phyloP scores from a whole-genome alignment of 805 yeast genomes.

The Metschnikowia orientalis region DNA sequence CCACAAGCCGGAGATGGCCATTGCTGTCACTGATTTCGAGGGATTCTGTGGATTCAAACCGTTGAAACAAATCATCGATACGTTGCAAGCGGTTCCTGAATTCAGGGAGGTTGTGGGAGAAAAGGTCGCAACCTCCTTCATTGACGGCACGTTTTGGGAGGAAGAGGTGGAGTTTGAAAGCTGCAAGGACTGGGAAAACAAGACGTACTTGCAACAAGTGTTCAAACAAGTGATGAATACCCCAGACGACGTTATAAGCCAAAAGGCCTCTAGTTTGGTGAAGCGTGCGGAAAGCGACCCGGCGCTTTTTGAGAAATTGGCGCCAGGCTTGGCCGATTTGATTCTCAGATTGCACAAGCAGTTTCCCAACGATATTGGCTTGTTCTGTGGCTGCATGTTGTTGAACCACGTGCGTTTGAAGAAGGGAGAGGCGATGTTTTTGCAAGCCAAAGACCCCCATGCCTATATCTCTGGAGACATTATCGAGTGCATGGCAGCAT shows the following conservation, averaged over 20 bases:
- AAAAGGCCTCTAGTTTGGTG: constrained; percentile 62
- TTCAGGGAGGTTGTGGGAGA: constrained; percentile 65
- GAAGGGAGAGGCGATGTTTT: constrained; percentile 93
- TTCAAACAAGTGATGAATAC: constrained; percentile 85
- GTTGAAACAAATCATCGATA: constrained; percentile 64
- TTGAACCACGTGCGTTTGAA: constrained; percentile 80
- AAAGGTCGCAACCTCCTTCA: constrained; percentile 52
- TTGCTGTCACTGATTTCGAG: constrained; percentile 92
- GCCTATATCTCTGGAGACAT: constrained; percentile 97
- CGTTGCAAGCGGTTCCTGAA: constrained; percentile 73
- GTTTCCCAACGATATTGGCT: constrained; percentile 90
- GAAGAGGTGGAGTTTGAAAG: constrained; percentile 42
- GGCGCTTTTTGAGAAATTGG: constrained; percentile 47
- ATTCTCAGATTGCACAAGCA: constrained; percentile 76
- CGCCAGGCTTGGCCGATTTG: constrained; percentile 59
- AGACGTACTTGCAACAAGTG: constrained; percentile 63
- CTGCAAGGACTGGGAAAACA: constrained; percentile 53
- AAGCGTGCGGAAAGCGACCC: constrained; percentile 58
- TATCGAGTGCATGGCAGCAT: constrained; percentile 99
- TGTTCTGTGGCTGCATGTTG: constrained; percentile 91
- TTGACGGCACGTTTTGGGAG: constrained; percentile 40
- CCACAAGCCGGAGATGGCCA: constrained; percentile 99
- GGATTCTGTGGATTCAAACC: constrained; percentile 99
- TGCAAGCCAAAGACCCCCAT: constrained; percentile 96
- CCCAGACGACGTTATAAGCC: constrained; percentile 51